Percentiles rank a stretch among this genome's conserved stretches.
Conservation (phyloP, 2,329 filamentous ascomycete genomes). For the Lecanoromycetidae sp. region DNA sequence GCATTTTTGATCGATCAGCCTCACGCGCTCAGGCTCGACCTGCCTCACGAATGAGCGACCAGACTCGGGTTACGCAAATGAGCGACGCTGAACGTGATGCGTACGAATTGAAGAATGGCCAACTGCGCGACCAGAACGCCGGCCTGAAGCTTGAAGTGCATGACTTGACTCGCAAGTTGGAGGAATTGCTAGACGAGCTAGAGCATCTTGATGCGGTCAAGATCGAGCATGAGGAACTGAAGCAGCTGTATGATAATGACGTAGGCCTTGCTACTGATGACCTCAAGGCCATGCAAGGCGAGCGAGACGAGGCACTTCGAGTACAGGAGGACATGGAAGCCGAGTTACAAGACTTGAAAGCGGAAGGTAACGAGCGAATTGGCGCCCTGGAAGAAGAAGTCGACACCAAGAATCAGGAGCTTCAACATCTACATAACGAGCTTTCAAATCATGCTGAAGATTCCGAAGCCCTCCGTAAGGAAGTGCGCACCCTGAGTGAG, state of each 20-base stretch:
- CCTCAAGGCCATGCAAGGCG: constrained; percentile 62
- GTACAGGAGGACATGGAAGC: constrained; percentile 52
- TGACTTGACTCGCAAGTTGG: constrained; percentile 70
- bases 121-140: constrained; percentile 75
- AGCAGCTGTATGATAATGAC: constrained; percentile 61
- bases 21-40: constrained; percentile 69
- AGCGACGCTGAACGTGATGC: constrained; percentile 74
- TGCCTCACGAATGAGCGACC: constrained; percentile 60
- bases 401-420: constrained; percentile 60
- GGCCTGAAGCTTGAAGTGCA: constrained; percentile 81
- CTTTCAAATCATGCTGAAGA: constrained; percentile 70
- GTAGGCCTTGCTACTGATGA: constrained; percentile 69
- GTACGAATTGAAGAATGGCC: constrained; percentile 69
- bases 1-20: constrained; percentile 85
- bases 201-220: constrained; percentile 57
- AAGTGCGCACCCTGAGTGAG: constrained; percentile 87
- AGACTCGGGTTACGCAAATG: constrained; percentile 50
- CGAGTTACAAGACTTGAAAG: constrained; percentile 39
- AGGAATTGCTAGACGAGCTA: constrained; percentile 67
- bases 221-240: constrained; percentile 46
- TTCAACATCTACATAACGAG: constrained; percentile 57
- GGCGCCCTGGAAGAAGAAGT: constrained; percentile 50
- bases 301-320: constrained; percentile 74
- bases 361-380: constrained; percentile 48
- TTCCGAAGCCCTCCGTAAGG: constrained; percentile 78